Conservation (phyloP, 202 grass and related monocot species). For the Digitaria exilis region DNA sequence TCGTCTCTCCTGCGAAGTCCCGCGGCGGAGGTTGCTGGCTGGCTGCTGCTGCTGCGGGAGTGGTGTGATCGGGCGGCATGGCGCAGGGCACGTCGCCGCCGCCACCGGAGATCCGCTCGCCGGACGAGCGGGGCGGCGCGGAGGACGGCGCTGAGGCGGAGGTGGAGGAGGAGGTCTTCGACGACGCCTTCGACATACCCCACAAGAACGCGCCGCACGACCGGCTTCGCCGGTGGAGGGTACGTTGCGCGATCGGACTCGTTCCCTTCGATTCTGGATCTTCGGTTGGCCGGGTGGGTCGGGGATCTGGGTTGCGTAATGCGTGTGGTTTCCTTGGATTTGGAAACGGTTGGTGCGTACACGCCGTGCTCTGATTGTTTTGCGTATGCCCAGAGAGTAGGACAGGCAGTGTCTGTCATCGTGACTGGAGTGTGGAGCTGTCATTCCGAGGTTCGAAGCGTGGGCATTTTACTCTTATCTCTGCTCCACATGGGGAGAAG, state of each 20-base stretch:
- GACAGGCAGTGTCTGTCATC: background rate
- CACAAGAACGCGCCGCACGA: conserved; percentile 81
- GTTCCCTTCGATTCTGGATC: background rate
- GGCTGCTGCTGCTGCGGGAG: background rate
- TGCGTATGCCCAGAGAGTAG: background rate
- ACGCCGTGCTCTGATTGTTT: background rate
- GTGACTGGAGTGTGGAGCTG: background rate
- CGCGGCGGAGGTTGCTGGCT: background rate
- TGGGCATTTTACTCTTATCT: background rate
- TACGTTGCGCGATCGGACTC: conserved; percentile 43
- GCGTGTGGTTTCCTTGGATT: background rate
- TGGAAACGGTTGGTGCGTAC: background rate
- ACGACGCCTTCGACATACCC: conserved; percentile 87
- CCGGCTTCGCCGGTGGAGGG: conserved; percentile 82
- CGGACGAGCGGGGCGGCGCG: conserved; percentile 8
- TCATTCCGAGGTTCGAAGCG: background rate
- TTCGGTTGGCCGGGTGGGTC: background rate
- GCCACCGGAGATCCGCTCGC: conserved; percentile 53
- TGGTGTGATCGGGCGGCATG: conserved; percentile 6
- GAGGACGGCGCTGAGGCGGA: conserved; percentile 1
- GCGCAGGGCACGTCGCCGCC: conserved; percentile 37
- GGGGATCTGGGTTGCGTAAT: conserved; percentile 2
- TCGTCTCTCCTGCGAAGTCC: conserved; percentile 48
- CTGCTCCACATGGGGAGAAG: background rate
- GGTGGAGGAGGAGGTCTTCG: conserved; percentile 49